phyloP scores from a whole-genome alignment of 495 filamentous ascomycete genomes.

The Aspergillus mulundensis region DNA sequence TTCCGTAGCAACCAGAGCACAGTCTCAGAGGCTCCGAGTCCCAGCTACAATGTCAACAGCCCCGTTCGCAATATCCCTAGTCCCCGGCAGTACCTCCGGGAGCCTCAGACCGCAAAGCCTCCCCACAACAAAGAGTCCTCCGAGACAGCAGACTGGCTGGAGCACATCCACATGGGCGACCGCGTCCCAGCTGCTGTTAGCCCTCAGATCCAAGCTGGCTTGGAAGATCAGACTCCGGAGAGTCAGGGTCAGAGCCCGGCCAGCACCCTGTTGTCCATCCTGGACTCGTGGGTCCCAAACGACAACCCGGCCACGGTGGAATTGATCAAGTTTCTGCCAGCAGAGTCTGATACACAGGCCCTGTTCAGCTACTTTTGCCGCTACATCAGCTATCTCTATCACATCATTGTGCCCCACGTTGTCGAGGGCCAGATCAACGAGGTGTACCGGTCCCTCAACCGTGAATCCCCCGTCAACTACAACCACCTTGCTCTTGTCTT shows the following conservation, averaged over 20 bases:
- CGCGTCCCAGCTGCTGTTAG: constrained; percentile 30
- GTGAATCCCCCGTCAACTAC: constrained; percentile 14
- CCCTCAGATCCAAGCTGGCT: constrained; percentile 19
- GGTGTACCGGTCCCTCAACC: constrained; percentile 26
- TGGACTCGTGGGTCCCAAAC: constrained; percentile 3
- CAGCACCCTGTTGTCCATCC: not conserved
- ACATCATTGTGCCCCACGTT: constrained; percentile 28
- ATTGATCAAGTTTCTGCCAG: constrained; percentile 23
- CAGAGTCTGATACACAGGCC: constrained; percentile 24
- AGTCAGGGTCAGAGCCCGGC: not conserved
- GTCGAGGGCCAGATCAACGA: constrained; percentile 30
- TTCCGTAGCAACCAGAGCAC: not conserved
- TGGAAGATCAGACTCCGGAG: not conserved
- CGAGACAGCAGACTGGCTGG: constrained; percentile 32
- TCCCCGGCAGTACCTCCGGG: no score
- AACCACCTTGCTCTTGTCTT: constrained; percentile 36
- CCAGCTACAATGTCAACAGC: no score
- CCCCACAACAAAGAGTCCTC: constrained; percentile 19
- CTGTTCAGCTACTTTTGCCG: constrained; percentile 35
- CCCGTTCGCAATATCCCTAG: no score
- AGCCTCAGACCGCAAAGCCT: not conserved
- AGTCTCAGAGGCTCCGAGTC: no score
- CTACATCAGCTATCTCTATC: constrained; percentile 38
- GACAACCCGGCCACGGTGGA: constrained; percentile 24
- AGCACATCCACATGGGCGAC: constrained; percentile 39